Conservation (phyloP, 2,329 filamentous ascomycete species). For the Colletotrichum tofieldiae region DNA sequence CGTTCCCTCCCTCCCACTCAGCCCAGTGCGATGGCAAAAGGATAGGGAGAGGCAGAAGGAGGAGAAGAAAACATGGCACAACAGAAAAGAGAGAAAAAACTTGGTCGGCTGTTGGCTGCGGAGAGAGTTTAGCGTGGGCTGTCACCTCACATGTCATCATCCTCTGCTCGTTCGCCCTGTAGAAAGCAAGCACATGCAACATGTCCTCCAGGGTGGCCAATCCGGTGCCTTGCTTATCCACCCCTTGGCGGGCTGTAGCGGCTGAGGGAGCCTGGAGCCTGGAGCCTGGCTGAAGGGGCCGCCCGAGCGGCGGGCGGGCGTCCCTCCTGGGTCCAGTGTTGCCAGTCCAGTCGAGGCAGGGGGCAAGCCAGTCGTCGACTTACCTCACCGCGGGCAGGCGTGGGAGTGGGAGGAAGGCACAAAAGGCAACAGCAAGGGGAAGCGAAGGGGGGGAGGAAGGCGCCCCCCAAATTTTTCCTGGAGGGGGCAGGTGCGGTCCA, state of each 20-base stretch:
- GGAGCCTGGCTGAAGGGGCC: constrained; percentile 21
- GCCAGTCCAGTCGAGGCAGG: constrained; percentile 23
- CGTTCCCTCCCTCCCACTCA: background rate
- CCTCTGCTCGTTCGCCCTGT: constrained; percentile 22
- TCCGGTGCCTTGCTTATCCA: constrained; percentile 39
- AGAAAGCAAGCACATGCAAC: constrained; percentile 40
- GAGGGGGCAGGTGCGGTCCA: constrained; percentile 5
- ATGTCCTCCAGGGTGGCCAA: constrained; percentile 32
- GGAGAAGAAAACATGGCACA: background rate
- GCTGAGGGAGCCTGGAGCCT: constrained; percentile 35
- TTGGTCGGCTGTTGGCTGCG: constrained; percentile 25
- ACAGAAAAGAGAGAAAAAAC: background rate
- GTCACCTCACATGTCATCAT: constrained; percentile 44
- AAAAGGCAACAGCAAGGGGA: constrained; percentile 9
- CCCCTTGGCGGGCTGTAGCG: constrained; percentile 29
- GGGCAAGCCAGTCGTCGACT: constrained; percentile 1
- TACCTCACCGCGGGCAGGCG: background rate
- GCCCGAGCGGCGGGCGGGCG: constrained; percentile 11
- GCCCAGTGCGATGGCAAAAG: background rate
- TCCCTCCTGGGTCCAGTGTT: background rate
- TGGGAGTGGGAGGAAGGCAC: background rate
- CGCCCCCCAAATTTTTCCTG: constrained; percentile 29
- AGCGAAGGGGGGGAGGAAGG: constrained; percentile 28
- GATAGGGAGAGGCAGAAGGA: background rate
- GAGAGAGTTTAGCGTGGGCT: constrained; percentile 29